Conservation (phyloP, 345 rosid genomes). For the Citrus unshiu region DNA sequence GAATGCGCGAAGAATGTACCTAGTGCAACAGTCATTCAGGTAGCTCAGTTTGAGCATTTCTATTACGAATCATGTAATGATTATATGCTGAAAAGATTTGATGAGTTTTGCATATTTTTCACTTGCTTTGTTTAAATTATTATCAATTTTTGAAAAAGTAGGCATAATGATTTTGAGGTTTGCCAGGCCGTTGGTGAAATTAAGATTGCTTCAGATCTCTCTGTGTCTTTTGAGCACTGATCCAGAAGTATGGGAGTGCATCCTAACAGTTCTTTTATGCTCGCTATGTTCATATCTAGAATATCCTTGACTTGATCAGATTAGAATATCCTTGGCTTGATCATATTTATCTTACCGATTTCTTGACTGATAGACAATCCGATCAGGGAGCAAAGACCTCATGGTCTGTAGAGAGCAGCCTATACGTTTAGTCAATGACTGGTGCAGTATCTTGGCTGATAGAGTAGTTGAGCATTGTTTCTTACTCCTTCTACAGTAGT, state of each 20-base stretch:
- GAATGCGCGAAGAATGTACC: slow-evolving; percentile 72
- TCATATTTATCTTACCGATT: background rate
- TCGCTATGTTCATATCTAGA: background rate
- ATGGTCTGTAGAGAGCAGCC: background rate
- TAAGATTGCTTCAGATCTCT: background rate
- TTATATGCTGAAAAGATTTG: background rate
- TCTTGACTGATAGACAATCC: background rate
- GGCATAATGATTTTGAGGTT: background rate
- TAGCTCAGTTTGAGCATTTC: slow-evolving; percentile 16
- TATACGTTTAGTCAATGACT: background rate
- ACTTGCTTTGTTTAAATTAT: too few species aligned
- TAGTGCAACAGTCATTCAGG: slow-evolving; percentile 56
- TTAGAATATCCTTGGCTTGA: background rate
- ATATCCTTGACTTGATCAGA: background rate
- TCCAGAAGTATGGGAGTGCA: background rate
- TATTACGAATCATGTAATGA: background rate
- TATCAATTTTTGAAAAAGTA: background rate
- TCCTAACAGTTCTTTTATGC: background rate
- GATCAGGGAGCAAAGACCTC: background rate
- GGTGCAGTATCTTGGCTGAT: background rate
- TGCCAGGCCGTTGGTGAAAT: background rate
- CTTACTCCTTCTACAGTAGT: background rate
- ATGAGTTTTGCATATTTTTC: background rate
- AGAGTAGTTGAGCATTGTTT: background rate
- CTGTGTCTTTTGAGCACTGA: background rate